Base-by-base conservation (phyloP, 495 filamentous ascomycete species). In the Chaetomium tenue region DNA sequence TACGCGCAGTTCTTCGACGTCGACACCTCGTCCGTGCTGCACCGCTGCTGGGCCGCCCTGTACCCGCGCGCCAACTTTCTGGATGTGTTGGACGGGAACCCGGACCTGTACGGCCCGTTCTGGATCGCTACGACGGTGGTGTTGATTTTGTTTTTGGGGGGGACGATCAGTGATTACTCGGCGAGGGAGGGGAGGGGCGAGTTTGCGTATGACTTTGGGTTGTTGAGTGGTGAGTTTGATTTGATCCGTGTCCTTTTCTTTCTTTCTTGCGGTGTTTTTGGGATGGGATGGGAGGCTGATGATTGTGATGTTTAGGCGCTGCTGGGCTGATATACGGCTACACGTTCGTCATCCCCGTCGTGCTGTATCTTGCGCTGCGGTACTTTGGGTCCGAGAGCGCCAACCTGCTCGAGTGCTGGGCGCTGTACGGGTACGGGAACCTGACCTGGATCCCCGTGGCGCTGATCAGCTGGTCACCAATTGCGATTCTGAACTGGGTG, bases 61-160 rank as follows among this genome's bases (percentile, higher is more conserved):
- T 96, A 89, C 77, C 94, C 95, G 37, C 86, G 91, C 57, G 87
- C 87, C 54, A 97, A 96, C 80, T 98, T 98, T 77, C 86, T 98
- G 63, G 94, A 98, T 71, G 89, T 97, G 40, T 82, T 97, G 7
- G 94, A 97, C 69, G 94, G 92, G n/a, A 97, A 97, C 73, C 91
- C 94, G 22, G 94, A 98, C 73, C 82, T 98, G 60, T 98, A 98
- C 80, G 85, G 85, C 2, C 94, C 94, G 5, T 89, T 98, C 75
- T 98, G 94, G 94, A 97, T 98, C 78, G 95, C 95, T 13, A 98
- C 94, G 1, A 97, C 94, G 3, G 95, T 98, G 20, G 88, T 98
- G 25, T 83, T 98, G 67, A 97, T 98, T 55, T 80, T 98, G 47
- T 98, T 98, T 76, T 73, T 98, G 64, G 92, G 92, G 7, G 94